Percentiles rank a stretch among this genome's conserved stretches.
phyloP scores from a whole-genome alignment of 257 asterid species.

The Plantago elongata region DNA sequence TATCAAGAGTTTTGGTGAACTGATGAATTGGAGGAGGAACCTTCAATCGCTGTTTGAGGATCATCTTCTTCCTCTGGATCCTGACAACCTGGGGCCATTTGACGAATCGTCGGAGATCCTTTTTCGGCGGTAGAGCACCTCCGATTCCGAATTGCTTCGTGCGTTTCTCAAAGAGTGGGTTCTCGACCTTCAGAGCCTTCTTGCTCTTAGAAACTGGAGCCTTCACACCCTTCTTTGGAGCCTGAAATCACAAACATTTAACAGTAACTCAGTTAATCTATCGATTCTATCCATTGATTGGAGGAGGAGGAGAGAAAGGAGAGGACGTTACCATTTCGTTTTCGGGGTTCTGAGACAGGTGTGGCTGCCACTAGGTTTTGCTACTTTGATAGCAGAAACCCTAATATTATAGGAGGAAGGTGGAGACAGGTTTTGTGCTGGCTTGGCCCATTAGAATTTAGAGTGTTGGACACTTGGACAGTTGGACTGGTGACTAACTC shows the following conservation, averaged over 20 bases:
- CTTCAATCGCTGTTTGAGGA: constrained; percentile 36
- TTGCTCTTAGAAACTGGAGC: constrained; percentile 41
- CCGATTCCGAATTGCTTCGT: constrained; percentile 55
- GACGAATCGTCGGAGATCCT: constrained; percentile 47
- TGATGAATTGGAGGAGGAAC: constrained; percentile 59
- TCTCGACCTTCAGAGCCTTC: constrained; percentile 37
- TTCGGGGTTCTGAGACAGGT: background rate
- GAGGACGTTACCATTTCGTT: background rate
- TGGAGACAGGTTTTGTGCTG: too few relatives aligned
- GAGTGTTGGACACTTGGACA: too few relatives aligned
- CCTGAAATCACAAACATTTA: constrained; percentile 29
- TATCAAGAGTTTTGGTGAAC: constrained; percentile 46
- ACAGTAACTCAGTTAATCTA: background rate
- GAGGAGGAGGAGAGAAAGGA: background rate
- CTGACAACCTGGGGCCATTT: constrained; percentile 65
- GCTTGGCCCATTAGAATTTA: too few relatives aligned
- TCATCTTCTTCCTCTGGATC: constrained; percentile 51
- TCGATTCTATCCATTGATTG: background rate
- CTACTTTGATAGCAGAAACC: too few relatives aligned
- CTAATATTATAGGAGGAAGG: too few relatives aligned
- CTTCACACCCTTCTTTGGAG: constrained; percentile 56
- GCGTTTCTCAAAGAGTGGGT: constrained; percentile 51
- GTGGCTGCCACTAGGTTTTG: background rate
- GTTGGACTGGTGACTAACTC: too few relatives aligned
- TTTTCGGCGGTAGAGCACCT: constrained; percentile 53